Evolutionary conservation across 1,284 basidiomycete genomes (phyloP).

Genomic region (Cutaneotrichosporon sp.): DNA sequence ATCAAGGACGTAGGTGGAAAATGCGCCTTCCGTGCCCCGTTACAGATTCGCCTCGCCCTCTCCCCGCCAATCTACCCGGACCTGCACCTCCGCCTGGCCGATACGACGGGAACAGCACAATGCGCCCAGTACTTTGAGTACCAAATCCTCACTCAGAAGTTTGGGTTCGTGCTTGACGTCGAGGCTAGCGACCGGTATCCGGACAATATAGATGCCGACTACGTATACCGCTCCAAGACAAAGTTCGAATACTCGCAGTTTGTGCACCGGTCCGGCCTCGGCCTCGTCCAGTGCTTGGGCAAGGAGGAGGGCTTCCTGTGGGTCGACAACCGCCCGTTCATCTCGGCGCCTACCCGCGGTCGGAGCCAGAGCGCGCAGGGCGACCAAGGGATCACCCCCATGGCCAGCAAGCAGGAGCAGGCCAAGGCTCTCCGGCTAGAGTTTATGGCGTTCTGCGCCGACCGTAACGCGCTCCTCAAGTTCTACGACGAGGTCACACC

Average conservation of each 20-base stretch:
- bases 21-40: constrained; percentile 86
- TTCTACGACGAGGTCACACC: constrained; percentile 74
- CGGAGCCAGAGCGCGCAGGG: constrained; percentile 20
- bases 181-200: constrained; percentile 76
- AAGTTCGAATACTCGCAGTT: constrained; percentile 81
- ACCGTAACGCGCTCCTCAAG: constrained; percentile 58
- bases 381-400: constrained; percentile 28
- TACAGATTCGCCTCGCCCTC: constrained; percentile 70
- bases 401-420: constrained; percentile 42
- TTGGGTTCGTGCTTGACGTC: constrained; percentile 82
- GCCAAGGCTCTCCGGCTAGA: constrained; percentile 55
- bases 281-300: constrained; percentile 81
- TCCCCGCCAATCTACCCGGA: constrained; percentile 70
- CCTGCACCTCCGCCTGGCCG: constrained; percentile 64
- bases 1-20: constrained; percentile 73
- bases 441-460: constrained; percentile 67
- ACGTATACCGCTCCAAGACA: constrained; percentile 71
- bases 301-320: constrained; percentile 76
- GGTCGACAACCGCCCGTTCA: constrained; percentile 73
- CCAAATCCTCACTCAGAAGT: constrained; percentile 65
- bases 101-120: constrained; percentile 54
- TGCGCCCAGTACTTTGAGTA: constrained; percentile 75
- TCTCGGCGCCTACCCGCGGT: constrained; percentile 42
- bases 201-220: constrained; percentile 75
- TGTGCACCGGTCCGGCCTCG: constrained; percentile 80